Evolutionary conservation across 768 basidiomycete species (phyloP).

Genomic region (Scleroderma citrinum): DNA sequence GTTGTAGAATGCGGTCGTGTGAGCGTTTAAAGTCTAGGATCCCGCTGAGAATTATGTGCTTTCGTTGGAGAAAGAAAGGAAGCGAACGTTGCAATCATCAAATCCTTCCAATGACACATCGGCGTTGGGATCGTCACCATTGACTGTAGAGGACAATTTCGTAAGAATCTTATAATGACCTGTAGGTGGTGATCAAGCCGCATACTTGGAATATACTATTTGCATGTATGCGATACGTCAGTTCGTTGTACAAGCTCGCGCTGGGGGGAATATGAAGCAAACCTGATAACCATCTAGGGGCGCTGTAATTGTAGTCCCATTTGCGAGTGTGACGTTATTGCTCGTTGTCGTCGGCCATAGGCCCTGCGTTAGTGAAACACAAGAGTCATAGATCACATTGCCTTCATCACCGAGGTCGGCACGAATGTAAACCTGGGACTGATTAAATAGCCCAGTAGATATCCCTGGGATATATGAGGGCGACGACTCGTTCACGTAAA

Average conservation of each 20-base stretch:
- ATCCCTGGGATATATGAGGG: slow-evolving; percentile 44
- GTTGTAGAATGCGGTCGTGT: slow-evolving; percentile 48
- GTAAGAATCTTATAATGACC: slow-evolving; percentile 4
- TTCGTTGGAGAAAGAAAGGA: background rate
- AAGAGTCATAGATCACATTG: slow-evolving; percentile 60
- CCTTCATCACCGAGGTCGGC: slow-evolving; percentile 70
- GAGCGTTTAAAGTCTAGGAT: slow-evolving; percentile 40
- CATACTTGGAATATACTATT: slow-evolving; percentile 38
- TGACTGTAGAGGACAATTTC: slow-evolving; percentile 33
- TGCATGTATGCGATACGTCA: background rate
- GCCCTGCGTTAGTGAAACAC: slow-evolving; percentile 64
- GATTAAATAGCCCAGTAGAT: slow-evolving; percentile 28
- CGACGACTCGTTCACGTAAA: slow-evolving; percentile 52
- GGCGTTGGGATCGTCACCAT: slow-evolving; percentile 56
- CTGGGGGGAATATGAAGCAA: slow-evolving; percentile 3
- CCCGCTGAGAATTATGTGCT: background rate
- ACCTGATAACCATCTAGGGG: slow-evolving; percentile 65
- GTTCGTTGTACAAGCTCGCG: slow-evolving; percentile 9
- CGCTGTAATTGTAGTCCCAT: slow-evolving; percentile 51
- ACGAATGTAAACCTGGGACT: slow-evolving; percentile 39
- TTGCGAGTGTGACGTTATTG: slow-evolving; percentile 55
- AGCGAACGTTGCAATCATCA: slow-evolving; percentile 49
- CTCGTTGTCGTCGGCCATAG: slow-evolving; percentile 47
- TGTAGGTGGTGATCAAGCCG: slow-evolving; percentile 2
- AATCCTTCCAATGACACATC: slow-evolving; percentile 64